A percentile compares a stretch with the other conserved stretches of the same genome.
These are phyloP conservation scores for Rhodotorula taiwanensis DNA, from an alignment of 768 basidiomycete species.

Conservation along the genomic window DNA sequence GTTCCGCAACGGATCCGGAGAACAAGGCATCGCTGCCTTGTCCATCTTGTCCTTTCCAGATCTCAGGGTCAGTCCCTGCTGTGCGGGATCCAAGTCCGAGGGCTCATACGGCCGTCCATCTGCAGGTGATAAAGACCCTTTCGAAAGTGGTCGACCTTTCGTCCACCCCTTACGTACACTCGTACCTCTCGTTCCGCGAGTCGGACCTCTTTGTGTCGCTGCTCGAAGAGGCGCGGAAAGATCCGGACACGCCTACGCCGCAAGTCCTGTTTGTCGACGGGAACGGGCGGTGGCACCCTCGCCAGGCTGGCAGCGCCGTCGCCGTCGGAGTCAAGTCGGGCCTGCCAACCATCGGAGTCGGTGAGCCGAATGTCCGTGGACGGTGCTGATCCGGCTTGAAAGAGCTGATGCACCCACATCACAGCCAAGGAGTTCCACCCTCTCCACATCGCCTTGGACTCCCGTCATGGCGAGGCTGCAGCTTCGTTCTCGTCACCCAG, in stretches of 20 bases:
- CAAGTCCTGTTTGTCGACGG: slow-evolving; percentile 43
- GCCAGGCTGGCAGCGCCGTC: slow-evolving; percentile 41
- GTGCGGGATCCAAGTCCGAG: too few relatives aligned
- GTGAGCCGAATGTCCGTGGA: background rate
- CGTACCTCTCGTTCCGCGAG: slow-evolving; percentile 42
- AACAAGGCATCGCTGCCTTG: slow-evolving; percentile 38
- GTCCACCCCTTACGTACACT: slow-evolving; percentile 41
- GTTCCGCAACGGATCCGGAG: slow-evolving; percentile 14
- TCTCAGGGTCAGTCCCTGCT: slow-evolving; percentile 33
- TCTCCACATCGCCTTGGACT: background rate
- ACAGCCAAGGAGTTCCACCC: slow-evolving; percentile 39
- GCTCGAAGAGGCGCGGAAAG: slow-evolving; percentile 28
- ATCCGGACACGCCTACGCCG: slow-evolving; percentile 24
- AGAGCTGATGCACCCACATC: background rate
- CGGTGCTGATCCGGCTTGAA: too few relatives aligned
- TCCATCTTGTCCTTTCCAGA: slow-evolving; percentile 38
- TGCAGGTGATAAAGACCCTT: slow-evolving; percentile 36
- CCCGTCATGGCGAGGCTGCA: background rate
- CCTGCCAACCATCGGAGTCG: slow-evolving; percentile 39
- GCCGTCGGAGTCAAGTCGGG: slow-evolving; percentile 38
- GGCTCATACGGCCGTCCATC: background rate
- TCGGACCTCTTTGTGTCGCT: slow-evolving; percentile 32
- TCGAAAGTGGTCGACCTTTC: slow-evolving; percentile 24
- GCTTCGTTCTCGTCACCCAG: too few relatives aligned
- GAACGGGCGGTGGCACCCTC: slow-evolving; percentile 41